A percentile compares a stretch with the other conserved stretches of the same genome.
Evolutionary conservation across 306 rosid genomes (phyloP).

Genomic region (Lathyrus tuberosus): DNA sequence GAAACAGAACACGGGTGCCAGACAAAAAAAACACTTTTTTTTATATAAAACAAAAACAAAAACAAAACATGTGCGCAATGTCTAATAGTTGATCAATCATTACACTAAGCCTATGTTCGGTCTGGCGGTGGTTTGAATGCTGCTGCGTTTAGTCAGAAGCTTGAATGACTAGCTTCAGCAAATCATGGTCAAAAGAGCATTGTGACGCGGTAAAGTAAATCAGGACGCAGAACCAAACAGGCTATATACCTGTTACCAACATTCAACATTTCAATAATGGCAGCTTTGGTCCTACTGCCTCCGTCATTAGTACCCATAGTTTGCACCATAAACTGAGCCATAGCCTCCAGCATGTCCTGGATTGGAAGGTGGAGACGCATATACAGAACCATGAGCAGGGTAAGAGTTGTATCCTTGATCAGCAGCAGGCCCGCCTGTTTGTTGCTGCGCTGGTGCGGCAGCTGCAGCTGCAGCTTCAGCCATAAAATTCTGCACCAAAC

Average conservation of each 20-base stretch:
- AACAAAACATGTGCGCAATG: conserved; percentile 11
- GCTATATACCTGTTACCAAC: neutral
- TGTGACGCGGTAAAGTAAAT: no score
- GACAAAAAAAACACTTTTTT: conserved; percentile 19
- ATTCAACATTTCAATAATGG: conserved; percentile 37
- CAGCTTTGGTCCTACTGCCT: conserved; percentile 6
- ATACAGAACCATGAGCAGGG: conserved; percentile 70
- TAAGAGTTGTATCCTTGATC: conserved; percentile 86
- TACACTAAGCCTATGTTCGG: conserved; percentile 16
- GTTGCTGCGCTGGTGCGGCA: conserved; percentile 57
- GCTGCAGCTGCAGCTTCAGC: conserved; percentile 65
- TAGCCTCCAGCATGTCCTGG: conserved; percentile 71
- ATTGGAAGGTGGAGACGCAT: conserved; percentile 81
- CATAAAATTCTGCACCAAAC: conserved; percentile 84
- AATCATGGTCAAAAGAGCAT: no score
- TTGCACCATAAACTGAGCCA: conserved; percentile 78
- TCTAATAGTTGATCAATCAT: conserved; percentile 31
- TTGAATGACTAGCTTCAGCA: no score
- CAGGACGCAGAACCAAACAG: no score
- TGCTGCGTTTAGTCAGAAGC: no score
- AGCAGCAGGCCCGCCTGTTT: conserved; percentile 52
- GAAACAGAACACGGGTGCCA: conserved; percentile 20
- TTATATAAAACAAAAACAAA: neutral
- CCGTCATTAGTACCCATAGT: conserved; percentile 73
- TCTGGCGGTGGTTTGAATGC: no score